Base-by-base conservation (phyloP, 1,284 basidiomycete species). In the Irpex sp. region DNA sequence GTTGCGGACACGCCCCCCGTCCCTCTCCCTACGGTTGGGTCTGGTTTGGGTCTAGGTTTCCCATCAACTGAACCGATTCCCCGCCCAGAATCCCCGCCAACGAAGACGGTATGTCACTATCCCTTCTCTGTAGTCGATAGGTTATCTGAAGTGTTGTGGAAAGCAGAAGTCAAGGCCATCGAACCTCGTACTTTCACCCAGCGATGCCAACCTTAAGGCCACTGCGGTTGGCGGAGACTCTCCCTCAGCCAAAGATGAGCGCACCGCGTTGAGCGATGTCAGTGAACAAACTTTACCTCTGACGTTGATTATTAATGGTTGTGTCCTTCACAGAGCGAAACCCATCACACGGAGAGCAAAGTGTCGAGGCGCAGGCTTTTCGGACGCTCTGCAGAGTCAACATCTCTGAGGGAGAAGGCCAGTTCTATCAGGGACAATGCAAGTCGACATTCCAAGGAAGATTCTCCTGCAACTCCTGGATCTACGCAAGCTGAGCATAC, bases 211-310 rank as follows among this genome's bases (percentile, higher is more conserved):
- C 1, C 73, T 89, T n/a, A 81, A 79, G 48, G 73, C 73, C 3
- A 78, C 74, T 3, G 76, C 73, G 4, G 74, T 77, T 9, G 64
- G 65, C n/a, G 72, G 71, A 26, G 75, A 76, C 54, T 71, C 71
- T 68, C 73, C 65, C 13, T 55, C 65, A 26, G 79, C 73, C 11
- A 65, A 65, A 7, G 84, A 85, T 49, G 88, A 91, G 4, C 78
- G 82, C 21, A 84, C 76, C 15, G 84, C 81, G 52, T 74, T 88
- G 73, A 92, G 89, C 70, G 91, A 93, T 74, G 91, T 89, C 67
- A 59, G 84, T 73, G 44, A 48, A 21, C 13, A 1, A 31, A 54
- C 59, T 34, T 17, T 15, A 17, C 61, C 59, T 58, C 15, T 62
- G 13, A 34, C 64, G 21, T 58, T 58, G 21, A 36, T 7, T 21